phyloP scores from a whole-genome alignment of 2,329 filamentous ascomycete genomes.

The Neophaeococcomyces mojaviensis region DNA sequence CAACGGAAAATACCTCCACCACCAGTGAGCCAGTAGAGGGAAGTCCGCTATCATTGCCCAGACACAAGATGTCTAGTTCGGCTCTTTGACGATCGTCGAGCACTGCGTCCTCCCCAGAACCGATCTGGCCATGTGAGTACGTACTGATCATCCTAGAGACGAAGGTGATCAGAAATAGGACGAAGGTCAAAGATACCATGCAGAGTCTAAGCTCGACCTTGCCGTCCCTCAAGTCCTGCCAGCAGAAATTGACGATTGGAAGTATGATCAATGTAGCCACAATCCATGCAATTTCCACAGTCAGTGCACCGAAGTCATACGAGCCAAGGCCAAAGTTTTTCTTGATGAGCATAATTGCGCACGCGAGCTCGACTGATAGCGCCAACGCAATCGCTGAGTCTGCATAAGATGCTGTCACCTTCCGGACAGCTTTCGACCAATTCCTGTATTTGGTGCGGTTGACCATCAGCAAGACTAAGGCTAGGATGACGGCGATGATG shows the following conservation, averaged over 20 bases:
- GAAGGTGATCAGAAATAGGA: constrained; percentile 63
- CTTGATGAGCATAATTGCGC: background rate
- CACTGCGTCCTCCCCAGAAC: background rate
- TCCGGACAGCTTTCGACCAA: too few relatives aligned
- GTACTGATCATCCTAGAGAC: constrained; percentile 1
- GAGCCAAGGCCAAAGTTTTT: constrained; percentile 1
- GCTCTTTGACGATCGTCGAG: background rate
- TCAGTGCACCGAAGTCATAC: background rate
- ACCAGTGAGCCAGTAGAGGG: background rate
- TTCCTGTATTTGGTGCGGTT: too few relatives aligned
- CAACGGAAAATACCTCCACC: background rate
- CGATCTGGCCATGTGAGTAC: background rate
- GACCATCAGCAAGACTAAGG: too few relatives aligned
- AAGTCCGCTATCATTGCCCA: background rate
- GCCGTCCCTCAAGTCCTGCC: background rate
- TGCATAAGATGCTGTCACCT: background rate
- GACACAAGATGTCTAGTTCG: background rate
- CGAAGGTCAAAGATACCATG: constrained; percentile 54
- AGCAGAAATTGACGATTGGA: background rate
- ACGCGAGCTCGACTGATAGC: background rate
- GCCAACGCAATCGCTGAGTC: constrained; percentile 1
- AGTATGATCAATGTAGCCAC: background rate
- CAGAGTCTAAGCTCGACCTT: constrained; percentile 7
- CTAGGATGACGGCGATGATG: too few relatives aligned
- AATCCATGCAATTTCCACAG: background rate